Base-by-base conservation (phyloP, 2,329 filamentous ascomycete genomes). In the Alternaria ventricosa region DNA sequence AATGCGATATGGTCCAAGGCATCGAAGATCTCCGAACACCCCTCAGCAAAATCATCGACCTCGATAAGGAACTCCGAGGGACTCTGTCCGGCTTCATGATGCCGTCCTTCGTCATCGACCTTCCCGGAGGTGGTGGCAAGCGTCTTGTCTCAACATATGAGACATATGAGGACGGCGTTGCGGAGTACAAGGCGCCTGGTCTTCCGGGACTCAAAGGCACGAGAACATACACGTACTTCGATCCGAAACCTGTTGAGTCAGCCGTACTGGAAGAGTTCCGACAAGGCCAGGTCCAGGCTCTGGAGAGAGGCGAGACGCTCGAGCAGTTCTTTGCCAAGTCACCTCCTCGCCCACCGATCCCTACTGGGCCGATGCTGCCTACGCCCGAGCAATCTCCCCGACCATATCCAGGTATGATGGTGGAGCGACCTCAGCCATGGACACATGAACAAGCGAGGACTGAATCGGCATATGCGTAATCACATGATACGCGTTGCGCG, bases 41-140 rank as follows among this genome's bases (percentile, higher is more conserved):
- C 3, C 81, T 90, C 11, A 81, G 82, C 46, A 87, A 85, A 2
- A 88, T 88, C 50, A 81, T 90, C 15, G 79, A 87, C 18, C 79
- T 90, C 0, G 88, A 90, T 74, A 81, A 83, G 22, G 74, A 86
- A 45, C 82, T 90, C 57, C 85, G 87, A 11, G 88, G 88, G 28
- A 87, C 84, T 0, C 86, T 89, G 47, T 87, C 87, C 0, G 88
- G 88, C 1, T 90, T 89, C 76, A 83, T 86, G 80, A 89, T 84
- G 80, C 88, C 89, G 0, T 82, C 85, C 18, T 90, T 90, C 69
- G 84, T 90, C 6, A 86, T 90, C 20, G 88, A 90, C 72, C 83
- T 90, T 6, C 88, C 88, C 0, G 87, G 85, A 1, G 88, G 88
- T 2, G 88, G 88, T 2, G 88, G 88, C 3, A 90, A 91, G 79